A percentile compares a stretch with the other conserved stretches of the same genome.
These are phyloP conservation scores for Alternaria sp. DNA, from an alignment of 2,329 filamentous ascomycete species.

Conservation along the genomic window DNA sequence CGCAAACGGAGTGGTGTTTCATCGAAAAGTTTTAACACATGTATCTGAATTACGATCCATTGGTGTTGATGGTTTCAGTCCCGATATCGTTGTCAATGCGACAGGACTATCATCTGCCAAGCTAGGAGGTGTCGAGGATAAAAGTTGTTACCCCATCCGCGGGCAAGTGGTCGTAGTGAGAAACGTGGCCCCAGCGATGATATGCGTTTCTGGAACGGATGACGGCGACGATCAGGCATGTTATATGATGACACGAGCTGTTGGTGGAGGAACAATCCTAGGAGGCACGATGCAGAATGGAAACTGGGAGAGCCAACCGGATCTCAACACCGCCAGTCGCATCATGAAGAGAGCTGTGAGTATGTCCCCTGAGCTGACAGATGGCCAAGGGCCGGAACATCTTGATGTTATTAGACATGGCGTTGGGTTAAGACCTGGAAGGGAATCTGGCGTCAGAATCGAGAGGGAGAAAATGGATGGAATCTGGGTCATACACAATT, in stretches of 20 bases:
- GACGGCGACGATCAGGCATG: constrained; percentile 75
- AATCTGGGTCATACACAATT: constrained; percentile 77
- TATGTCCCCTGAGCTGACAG: constrained; percentile 69
- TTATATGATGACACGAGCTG: constrained; percentile 84
- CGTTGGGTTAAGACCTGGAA: constrained; percentile 80
- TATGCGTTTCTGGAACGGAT: constrained; percentile 73
- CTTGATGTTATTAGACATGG: constrained; percentile 77
- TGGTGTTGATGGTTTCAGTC: constrained; percentile 65
- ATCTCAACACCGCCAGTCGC: constrained; percentile 77
- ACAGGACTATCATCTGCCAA: constrained; percentile 78
- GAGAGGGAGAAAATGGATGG: constrained; percentile 73
- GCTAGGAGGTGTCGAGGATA: constrained; percentile 82
- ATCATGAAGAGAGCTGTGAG: constrained; percentile 82
- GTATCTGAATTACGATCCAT: constrained; percentile 70
- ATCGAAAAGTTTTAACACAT: constrained; percentile 62
- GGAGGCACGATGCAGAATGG: constrained; percentile 82
- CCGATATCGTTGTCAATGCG: constrained; percentile 81
- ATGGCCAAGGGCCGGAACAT: constrained; percentile 72
- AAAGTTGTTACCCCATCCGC: constrained; percentile 74
- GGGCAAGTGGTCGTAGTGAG: constrained; percentile 86
- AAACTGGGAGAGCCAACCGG: constrained; percentile 79
- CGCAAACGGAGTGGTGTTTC: constrained; percentile 70
- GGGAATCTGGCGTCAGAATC: constrained; percentile 76
- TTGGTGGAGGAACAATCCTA: constrained; percentile 77
- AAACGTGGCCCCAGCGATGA: constrained; percentile 77